These are phyloP conservation scores for Botrytis fragariae DNA, from an alignment of 2,329 filamentous ascomycete genomes.

Conservation along the genomic window DNA sequence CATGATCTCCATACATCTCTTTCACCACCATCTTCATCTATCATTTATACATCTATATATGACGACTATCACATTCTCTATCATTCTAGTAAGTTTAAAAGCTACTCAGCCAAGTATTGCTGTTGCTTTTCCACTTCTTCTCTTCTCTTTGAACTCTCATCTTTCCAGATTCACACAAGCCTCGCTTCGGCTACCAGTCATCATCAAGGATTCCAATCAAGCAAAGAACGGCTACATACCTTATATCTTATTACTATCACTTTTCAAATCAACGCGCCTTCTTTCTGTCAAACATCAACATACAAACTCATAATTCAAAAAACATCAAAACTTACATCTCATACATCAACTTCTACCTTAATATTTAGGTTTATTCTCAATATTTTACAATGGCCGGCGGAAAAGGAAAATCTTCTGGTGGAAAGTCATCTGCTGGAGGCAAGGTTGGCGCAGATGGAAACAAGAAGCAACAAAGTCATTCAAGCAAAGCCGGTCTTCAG, in stretches of 20 bases:
- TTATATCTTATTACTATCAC: constrained; percentile 13
- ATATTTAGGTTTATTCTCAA: constrained; percentile 6
- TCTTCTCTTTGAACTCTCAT: constrained; percentile 10
- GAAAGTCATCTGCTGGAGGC: constrained; percentile 41
- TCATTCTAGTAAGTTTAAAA: constrained; percentile 11
- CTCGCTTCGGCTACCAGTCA: constrained; percentile 22
- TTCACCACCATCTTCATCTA: background rate
- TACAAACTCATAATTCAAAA: constrained; percentile 7
- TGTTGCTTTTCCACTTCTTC: constrained; percentile 16
- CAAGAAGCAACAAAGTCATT: constrained; percentile 41
- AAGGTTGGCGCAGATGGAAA: constrained; percentile 38
- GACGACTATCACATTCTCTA: background rate
- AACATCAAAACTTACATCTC: constrained; percentile 10
- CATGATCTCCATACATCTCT: constrained; percentile 1
- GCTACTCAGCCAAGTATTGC: constrained; percentile 5
- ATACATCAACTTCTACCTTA: constrained; percentile 26
- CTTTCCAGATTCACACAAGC: constrained; percentile 18
- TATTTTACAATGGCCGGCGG: constrained; percentile 38
- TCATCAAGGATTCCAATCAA: constrained; percentile 15
- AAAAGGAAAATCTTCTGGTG: constrained; percentile 41
- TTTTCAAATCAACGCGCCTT: constrained; percentile 19
- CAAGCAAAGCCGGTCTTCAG: constrained; percentile 41
- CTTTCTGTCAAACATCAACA: constrained; percentile 22
- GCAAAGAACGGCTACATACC: constrained; percentile 20
- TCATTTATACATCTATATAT: background rate